A percentile compares a stretch with the other conserved stretches of the same genome.
phyloP scores from a whole-genome alignment of 257 asterid species.

The Solanum tarijense region DNA sequence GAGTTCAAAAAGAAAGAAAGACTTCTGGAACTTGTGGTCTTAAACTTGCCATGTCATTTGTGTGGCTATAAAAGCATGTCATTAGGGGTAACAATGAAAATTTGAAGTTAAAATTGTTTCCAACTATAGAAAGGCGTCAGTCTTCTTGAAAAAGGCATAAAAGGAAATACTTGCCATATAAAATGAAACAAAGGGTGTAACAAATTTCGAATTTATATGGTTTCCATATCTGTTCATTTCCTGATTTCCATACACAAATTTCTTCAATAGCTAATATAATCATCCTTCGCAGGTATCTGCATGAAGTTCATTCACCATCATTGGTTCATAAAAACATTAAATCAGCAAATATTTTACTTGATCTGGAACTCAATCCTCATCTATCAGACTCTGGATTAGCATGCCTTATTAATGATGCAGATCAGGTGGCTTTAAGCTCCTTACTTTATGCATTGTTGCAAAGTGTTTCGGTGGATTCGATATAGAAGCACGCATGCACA shows the following conservation, averaged over 20 bases:
- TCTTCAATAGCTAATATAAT: slow-evolving; percentile 3
- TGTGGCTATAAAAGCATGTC: not conserved
- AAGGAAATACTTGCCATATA: not conserved
- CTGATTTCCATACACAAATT: not conserved
- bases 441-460: not conserved
- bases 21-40: not conserved
- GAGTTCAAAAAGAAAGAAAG: not conserved
- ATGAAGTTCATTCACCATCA: slow-evolving; percentile 92
- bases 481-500: not conserved
- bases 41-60: not conserved
- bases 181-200: not conserved
- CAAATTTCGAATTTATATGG: not conserved
- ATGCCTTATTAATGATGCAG: slow-evolving; percentile 58
- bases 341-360: slow-evolving; percentile 82
- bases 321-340: slow-evolving; percentile 77
- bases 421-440: slow-evolving; percentile 43
- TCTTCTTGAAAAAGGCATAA: not conserved
- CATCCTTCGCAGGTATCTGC: slow-evolving; percentile 63
- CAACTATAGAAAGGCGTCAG: not conserved
- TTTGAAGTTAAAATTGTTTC: not conserved
- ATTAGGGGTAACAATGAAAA: not conserved
- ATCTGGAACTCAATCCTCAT: slow-evolving; percentile 83
- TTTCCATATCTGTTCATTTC: not conserved
- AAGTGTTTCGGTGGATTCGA: not conserved
- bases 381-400: slow-evolving; percentile 92